A percentile compares a stretch with the other conserved stretches of the same genome.
These are phyloP conservation scores for Hagleromyces aurorensis DNA, from an alignment of 805 yeast genomes.

Conservation along the genomic window DNA sequence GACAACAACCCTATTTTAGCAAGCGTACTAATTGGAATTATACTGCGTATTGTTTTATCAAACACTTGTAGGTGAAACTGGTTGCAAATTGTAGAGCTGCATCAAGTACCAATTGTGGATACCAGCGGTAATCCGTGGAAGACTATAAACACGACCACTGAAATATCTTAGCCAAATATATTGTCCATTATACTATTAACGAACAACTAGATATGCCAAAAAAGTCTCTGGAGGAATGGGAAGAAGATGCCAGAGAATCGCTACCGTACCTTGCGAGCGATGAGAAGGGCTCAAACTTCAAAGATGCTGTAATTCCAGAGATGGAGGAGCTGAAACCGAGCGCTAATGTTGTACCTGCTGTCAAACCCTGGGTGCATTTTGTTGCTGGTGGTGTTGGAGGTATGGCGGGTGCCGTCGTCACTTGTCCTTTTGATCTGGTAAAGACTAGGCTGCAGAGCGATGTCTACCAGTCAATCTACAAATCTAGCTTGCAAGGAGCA, in stretches of 20 bases:
- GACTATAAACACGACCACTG: no score
- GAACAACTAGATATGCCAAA: no score
- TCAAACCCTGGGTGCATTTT: conserved; percentile 63
- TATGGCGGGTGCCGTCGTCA: conserved; percentile 92
- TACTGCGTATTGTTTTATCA: no score
- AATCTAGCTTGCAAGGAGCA: conserved; percentile 17
- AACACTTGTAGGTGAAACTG: no score
- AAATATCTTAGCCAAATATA: no score
- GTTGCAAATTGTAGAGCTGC: no score
- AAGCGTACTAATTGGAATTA: no score
- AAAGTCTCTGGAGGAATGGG: conserved; percentile 31
- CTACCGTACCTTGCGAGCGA: conserved; percentile 60
- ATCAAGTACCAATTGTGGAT: no score
- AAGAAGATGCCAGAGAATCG: conserved; percentile 53
- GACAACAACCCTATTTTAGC: no score
- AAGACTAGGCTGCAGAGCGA: conserved; percentile 93
- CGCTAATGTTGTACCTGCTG: conserved; percentile 17
- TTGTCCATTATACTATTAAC: no score
- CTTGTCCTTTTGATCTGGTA: conserved; percentile 94
- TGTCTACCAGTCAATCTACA: conserved; percentile 55
- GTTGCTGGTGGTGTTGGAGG: conserved; percentile 95
- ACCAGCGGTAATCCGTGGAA: no score
- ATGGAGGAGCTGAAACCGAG: conserved; percentile 6
- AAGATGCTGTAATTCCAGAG: conserved; percentile 31
- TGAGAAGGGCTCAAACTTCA: conserved; percentile 53